Evolutionary conservation across 176 grass and related monocot genomes (phyloP), one percentile per base, ranked within the genome.

Genomic region (Miscanthus lutarioriparius): DNA sequence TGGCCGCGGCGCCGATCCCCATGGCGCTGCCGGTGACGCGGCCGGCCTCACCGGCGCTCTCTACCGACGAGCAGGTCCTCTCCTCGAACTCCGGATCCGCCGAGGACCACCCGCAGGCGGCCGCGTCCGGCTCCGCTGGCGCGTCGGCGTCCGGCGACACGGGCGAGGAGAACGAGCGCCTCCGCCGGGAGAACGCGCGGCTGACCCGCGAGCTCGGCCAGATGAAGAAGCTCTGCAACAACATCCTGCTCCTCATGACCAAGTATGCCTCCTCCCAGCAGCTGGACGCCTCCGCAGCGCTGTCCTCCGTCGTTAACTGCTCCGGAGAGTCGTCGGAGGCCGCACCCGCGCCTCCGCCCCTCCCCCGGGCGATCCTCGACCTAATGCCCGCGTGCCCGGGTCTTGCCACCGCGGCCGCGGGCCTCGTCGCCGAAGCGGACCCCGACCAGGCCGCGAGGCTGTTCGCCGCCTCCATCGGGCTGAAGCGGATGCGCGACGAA

Each of bases 221-320:
- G 74, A 96, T 96, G 91, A 96, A 96, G 84, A 96, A 91, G 83
- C 89, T 96, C 32, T 96, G 94, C 77, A 91, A 89, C 64, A 96
- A 96, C 74, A 96, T 96, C 71, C 8, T 96, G n/a, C 76, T 89
- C 61, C 94, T 96, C 69, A 93, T 96, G 94, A 91, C 89, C 48
- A 96, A 91, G 75, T 96, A 86, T 64, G 82, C 89, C 70, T 23
- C 91, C 20, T 85, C 76, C 41, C 84, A 89, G 84, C 89, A 87
- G 35, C 56, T 32, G 15, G 82, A 84, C 28, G 39, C 63, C 47
- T 73, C 73, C 23, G 79, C 72, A 12, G 85, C 82, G 51, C 64
- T 90, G 2, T 90, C 74, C 64, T 75, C 70, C 33, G 84, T 79
- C 0, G 84, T 22, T 10, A 91, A 92, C 81, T 70, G 64, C 48